phyloP scores from a whole-genome alignment of 345 rosid genomes.

The Brassica rapa region DNA sequence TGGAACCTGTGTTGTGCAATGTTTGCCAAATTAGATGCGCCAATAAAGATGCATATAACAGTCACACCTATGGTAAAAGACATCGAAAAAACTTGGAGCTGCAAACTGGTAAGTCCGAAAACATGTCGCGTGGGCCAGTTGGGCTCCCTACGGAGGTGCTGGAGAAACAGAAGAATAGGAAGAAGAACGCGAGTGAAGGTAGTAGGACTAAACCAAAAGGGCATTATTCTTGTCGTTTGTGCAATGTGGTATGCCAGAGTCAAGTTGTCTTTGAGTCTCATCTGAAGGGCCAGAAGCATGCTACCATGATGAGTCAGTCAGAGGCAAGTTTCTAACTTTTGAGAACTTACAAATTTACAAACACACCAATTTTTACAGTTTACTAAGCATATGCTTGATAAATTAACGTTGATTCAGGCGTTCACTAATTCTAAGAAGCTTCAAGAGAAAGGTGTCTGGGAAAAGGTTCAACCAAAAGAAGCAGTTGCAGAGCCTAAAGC shows the following conservation, averaged over 20 bases:
- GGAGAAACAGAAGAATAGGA: constrained; percentile 24
- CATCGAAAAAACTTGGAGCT: constrained; percentile 40
- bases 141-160: constrained; percentile 21
- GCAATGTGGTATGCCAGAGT: constrained; percentile 14
- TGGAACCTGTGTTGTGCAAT: too few species aligned
- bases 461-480: constrained; percentile 46
- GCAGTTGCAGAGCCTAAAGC: constrained; percentile 43
- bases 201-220: constrained; percentile 4
- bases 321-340: constrained; percentile 13
- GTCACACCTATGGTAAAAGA: constrained; percentile 19
- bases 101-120: constrained; percentile 23
- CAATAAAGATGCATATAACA: constrained; percentile 6
- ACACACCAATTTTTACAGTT: constrained; percentile 41
- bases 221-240: constrained; percentile 3
- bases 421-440: constrained; percentile 52
- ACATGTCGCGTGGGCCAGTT: constrained; percentile 1
- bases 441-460: constrained; percentile 50
- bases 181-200: constrained; percentile 10
- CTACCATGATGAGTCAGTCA: constrained; percentile 23
- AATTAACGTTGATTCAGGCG: constrained; percentile 52
- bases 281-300: constrained; percentile 19
- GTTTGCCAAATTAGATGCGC: constrained; percentile 30
- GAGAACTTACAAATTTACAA: constrained; percentile 31
- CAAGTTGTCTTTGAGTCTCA: neutral
- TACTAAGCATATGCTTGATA: constrained; percentile 52